These are phyloP conservation scores for Hypoxylon sp. DNA, from an alignment of 2,329 filamentous ascomycete genomes.

Conservation along the genomic window DNA sequence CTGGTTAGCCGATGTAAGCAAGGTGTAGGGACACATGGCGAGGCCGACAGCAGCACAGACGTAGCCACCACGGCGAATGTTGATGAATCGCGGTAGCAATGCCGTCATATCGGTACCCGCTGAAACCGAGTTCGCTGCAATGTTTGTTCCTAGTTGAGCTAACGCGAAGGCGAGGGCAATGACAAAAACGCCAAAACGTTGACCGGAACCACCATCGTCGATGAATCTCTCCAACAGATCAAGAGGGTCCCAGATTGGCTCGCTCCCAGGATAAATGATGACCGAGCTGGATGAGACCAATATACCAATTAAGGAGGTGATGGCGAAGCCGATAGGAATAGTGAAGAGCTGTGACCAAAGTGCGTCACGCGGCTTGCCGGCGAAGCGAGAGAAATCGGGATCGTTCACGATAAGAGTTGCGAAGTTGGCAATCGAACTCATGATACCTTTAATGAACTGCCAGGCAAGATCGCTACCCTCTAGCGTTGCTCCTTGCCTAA, in stretches of 20 bases:
- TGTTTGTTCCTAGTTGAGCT: conserved; percentile 88
- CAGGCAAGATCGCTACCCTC: conserved; percentile 81
- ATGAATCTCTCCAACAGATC: conserved; percentile 76
- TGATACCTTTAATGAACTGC: conserved; percentile 87
- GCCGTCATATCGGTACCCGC: conserved; percentile 88
- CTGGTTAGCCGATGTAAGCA: conserved; percentile 81
- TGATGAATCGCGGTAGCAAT: conserved; percentile 82
- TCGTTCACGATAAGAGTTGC: conserved; percentile 87
- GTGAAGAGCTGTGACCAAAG: conserved; percentile 84
- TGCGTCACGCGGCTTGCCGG: conserved; percentile 80
- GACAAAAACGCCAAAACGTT: conserved; percentile 82
- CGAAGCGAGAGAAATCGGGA: conserved; percentile 89
- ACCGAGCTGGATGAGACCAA: conserved; percentile 81
- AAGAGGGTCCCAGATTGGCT: conserved; percentile 82
- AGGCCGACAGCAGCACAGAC: conserved; percentile 85
- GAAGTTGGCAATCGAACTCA: conserved; percentile 92
- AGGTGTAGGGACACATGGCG: conserved; percentile 88
- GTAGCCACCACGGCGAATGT: conserved; percentile 89
- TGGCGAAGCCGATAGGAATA: conserved; percentile 78
- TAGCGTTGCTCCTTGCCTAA: conserved; percentile 75
- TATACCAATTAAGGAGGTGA: conserved; percentile 89
- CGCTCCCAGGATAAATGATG: conserved; percentile 73
- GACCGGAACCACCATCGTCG: conserved; percentile 75
- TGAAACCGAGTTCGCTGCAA: conserved; percentile 87
- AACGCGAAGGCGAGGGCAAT: conserved; percentile 80